These are phyloP conservation scores for Candida adriatica DNA, from an alignment of 805 yeast species.

Conservation along the genomic window DNA sequence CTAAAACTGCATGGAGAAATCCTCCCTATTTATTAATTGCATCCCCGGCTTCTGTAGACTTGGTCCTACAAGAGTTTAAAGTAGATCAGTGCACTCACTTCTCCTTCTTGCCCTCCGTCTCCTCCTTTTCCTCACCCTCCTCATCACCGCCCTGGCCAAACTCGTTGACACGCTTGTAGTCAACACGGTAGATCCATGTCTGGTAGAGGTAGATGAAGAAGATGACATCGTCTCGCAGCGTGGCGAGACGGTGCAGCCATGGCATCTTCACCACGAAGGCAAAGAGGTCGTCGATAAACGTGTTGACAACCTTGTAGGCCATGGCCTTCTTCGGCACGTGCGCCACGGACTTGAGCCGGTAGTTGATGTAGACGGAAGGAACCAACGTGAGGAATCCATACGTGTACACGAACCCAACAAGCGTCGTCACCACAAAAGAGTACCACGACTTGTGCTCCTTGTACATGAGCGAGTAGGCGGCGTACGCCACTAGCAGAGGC, in stretches of 20 bases:
- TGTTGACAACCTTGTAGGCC: conserved; percentile 34
- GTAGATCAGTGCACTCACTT: background rate
- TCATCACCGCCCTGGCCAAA: conserved; percentile 30
- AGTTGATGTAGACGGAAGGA: conserved; percentile 35
- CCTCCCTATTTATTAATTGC: background rate
- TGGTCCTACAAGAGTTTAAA: background rate
- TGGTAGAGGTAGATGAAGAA: conserved; percentile 34
- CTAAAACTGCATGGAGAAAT: too few relatives aligned
- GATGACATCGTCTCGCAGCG: conserved; percentile 35
- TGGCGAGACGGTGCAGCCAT: conserved; percentile 33
- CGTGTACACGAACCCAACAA: conserved; percentile 35
- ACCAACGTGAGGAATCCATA: conserved; percentile 34
- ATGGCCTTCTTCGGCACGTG: conserved; percentile 35
- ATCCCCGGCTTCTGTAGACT: background rate
- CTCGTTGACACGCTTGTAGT: conserved; percentile 30
- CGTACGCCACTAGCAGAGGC: conserved; percentile 31
- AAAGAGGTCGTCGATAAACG: conserved; percentile 34
- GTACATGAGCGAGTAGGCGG: conserved; percentile 30
- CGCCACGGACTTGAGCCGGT: conserved; percentile 35
- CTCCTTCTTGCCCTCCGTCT: background rate
- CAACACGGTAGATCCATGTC: conserved; percentile 35
- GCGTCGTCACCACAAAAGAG: conserved; percentile 31
- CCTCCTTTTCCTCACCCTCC: conserved; percentile 11
- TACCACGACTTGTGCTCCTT: conserved; percentile 36
- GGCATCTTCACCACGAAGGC: conserved; percentile 38